Conservation (phyloP, 192 early-diverging fungal genomes). For the Rhizophagus clarus region DNA sequence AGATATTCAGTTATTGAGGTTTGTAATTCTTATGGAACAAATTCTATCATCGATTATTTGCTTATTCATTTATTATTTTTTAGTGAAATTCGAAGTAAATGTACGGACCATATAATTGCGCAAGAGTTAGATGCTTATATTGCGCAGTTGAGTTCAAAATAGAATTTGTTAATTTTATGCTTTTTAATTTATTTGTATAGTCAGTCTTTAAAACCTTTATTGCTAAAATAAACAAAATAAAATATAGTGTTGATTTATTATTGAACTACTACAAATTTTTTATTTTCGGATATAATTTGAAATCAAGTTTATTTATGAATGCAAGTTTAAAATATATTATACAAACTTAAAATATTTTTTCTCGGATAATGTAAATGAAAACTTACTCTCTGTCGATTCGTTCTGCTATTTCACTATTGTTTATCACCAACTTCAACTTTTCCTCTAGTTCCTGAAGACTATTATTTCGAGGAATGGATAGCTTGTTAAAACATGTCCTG, state of each 20-base stretch:
- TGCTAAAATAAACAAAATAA: too few species aligned
- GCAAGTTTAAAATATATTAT: too few species aligned
- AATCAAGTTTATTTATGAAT: too few species aligned
- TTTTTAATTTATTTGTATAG: background rate
- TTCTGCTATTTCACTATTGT: background rate
- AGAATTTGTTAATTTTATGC: background rate
- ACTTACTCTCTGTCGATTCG: background rate
- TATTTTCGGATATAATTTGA: too few species aligned
- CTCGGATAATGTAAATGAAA: too few species aligned
- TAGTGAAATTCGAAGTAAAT: conserved; percentile 48
- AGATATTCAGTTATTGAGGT: conserved; percentile 65
- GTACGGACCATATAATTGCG: conserved; percentile 46
- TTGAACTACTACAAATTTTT: too few species aligned
- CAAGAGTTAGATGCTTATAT: conserved; percentile 50
- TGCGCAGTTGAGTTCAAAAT: conserved; percentile 35
- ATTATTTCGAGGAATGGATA: background rate
- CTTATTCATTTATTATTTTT: too few species aligned
- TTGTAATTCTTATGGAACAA: conserved; percentile 5
- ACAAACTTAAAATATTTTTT: too few species aligned
- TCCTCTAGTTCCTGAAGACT: background rate
- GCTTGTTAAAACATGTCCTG: background rate
- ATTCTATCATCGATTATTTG: background rate
- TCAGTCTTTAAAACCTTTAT: background rate
- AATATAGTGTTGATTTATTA: too few species aligned
- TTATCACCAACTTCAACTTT: background rate